A percentile compares a stretch with the other conserved stretches of the same genome.
phyloP scores from a whole-genome alignment of 495 filamentous ascomycete genomes.

The Aspergillus nanangensis region DNA sequence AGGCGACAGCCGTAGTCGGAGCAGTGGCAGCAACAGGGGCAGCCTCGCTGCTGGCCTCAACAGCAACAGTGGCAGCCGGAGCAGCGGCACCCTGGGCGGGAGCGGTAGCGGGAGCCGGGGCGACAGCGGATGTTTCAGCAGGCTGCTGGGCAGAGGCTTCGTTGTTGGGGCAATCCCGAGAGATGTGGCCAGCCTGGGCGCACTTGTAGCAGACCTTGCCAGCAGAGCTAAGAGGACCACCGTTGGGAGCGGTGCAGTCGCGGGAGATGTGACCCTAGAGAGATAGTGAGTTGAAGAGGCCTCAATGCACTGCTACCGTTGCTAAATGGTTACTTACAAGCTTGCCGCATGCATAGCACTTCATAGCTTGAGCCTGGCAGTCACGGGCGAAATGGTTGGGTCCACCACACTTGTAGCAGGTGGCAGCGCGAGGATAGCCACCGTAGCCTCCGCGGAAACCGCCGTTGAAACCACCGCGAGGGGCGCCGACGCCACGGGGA shows the following conservation, averaged over 20 bases:
- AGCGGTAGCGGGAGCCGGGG: conserved; percentile 21
- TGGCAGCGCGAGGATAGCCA: conserved; percentile 71
- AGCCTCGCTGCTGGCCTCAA: conserved; percentile 36
- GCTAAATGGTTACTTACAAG: conserved; percentile 42
- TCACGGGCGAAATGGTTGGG: conserved; percentile 98
- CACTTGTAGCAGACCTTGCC: conserved; percentile 99
- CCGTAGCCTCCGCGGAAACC: conserved; percentile 67
- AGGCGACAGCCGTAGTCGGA: conserved; percentile 54
- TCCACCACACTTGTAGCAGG: conserved; percentile 99
- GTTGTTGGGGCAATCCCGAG: conserved; percentile 74
- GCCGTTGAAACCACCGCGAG: conserved; percentile 67
- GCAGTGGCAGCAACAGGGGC: conserved; percentile 40
- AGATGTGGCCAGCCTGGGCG: conserved; percentile 92
- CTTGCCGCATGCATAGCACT: conserved; percentile 99
- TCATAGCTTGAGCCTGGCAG: conserved; percentile 99
- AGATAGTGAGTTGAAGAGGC: not conserved
- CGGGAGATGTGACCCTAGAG: conserved; percentile 83
- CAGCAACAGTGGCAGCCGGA: conserved; percentile 16
- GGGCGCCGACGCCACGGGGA: conserved; percentile 55
- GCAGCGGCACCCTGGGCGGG: conserved; percentile 38
- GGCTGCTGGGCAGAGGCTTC: conserved; percentile 44
- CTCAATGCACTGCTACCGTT: not conserved
- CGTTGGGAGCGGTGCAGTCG: conserved; percentile 96
- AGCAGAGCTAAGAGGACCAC: conserved; percentile 88
- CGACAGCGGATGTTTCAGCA: conserved; percentile 31